These are phyloP conservation scores for Lasiodiplodia hormozganensis DNA, from an alignment of 2,329 filamentous ascomycete species.

Conservation along the genomic window DNA sequence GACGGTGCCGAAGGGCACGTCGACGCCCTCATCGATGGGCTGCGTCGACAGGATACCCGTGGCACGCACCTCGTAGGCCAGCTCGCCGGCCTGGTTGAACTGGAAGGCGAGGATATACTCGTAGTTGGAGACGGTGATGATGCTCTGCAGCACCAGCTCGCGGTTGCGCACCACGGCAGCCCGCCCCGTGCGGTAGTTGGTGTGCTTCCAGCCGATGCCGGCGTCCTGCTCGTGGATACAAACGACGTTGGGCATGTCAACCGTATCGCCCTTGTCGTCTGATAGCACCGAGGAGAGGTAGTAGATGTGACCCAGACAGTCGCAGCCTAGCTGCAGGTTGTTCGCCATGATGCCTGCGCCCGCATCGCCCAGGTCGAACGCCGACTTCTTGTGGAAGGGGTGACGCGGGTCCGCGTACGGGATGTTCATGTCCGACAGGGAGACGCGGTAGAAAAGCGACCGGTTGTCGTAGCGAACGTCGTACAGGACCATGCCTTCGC, in stretches of 20 bases:
- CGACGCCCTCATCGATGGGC: slow-evolving; percentile 69
- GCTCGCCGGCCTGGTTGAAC: slow-evolving; percentile 73
- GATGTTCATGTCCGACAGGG: slow-evolving; percentile 72
- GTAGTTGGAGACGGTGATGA: slow-evolving; percentile 76
- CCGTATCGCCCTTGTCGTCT: slow-evolving; percentile 65
- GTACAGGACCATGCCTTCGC: slow-evolving; percentile 73
- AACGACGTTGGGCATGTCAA: slow-evolving; percentile 69
- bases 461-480: slow-evolving; percentile 69
- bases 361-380: slow-evolving; percentile 73
- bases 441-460: slow-evolving; percentile 71
- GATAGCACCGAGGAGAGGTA: slow-evolving; percentile 67
- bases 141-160: slow-evolving; percentile 72
- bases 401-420: slow-evolving; percentile 69
- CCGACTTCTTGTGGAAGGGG: slow-evolving; percentile 73
- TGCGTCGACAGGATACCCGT: slow-evolving; percentile 73
- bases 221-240: slow-evolving; percentile 75
- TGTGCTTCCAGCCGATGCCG: slow-evolving; percentile 75
- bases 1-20: slow-evolving; percentile 71
- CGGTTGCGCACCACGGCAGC: slow-evolving; percentile 69
- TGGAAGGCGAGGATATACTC: slow-evolving; percentile 76
- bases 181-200: slow-evolving; percentile 71
- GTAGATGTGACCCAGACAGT: slow-evolving; percentile 73
- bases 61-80: slow-evolving; percentile 71
- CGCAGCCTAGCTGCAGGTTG: slow-evolving; percentile 72
- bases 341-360: slow-evolving; percentile 72